Percentiles rank a stretch among this genome's conserved stretches.
phyloP scores from a whole-genome alignment of 345 rosid species.

The Hibiscus tridactylites region DNA sequence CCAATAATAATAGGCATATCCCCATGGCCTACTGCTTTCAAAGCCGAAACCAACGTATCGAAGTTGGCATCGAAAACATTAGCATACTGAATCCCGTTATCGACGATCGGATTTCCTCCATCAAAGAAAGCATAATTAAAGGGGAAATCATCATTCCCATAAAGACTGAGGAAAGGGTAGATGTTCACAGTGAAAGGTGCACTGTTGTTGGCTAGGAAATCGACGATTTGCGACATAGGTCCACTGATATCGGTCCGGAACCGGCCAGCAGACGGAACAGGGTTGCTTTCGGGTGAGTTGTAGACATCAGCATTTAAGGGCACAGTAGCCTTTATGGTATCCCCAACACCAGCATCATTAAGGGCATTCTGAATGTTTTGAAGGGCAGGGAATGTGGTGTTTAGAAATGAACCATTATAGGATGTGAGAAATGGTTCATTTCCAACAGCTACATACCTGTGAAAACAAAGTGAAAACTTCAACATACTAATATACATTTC shows the following conservation, averaged over 20 bases:
- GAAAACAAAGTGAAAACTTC: neutral
- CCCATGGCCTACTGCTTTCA: conserved; percentile 49
- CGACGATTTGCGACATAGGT: conserved; percentile 54
- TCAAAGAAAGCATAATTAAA: conserved; percentile 80
- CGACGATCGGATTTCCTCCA: conserved; percentile 47
- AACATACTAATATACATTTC: neutral
- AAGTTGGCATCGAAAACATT: conserved; percentile 88
- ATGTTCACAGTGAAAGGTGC: conserved; percentile 89
- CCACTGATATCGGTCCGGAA: conserved; percentile 54
- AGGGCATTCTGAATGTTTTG: conserved; percentile 82
- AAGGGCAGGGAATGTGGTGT: conserved; percentile 71
- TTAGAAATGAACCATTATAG: conserved; percentile 58
- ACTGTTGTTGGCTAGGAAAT: conserved; percentile 50
- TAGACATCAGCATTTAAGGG: conserved; percentile 88
- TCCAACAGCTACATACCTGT: conserved; percentile 82
- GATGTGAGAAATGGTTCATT: conserved; percentile 73
- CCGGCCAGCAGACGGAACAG: conserved; percentile 67
- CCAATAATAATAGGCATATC: conserved; percentile 55
- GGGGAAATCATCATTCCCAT: conserved; percentile 67
- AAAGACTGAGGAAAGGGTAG: conserved; percentile 86
- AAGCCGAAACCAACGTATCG: conserved; percentile 68
- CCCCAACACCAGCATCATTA: conserved; percentile 62
- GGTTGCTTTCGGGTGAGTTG: conserved; percentile 41
- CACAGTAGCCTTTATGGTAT: conserved; percentile 71
- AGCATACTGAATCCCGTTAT: conserved; percentile 50